Percentiles rank a stretch among this genome's conserved stretches.
These are phyloP conservation scores for Hypoxylon sp. DNA, from an alignment of 2,329 filamentous ascomycete species.

Conservation along the genomic window DNA sequence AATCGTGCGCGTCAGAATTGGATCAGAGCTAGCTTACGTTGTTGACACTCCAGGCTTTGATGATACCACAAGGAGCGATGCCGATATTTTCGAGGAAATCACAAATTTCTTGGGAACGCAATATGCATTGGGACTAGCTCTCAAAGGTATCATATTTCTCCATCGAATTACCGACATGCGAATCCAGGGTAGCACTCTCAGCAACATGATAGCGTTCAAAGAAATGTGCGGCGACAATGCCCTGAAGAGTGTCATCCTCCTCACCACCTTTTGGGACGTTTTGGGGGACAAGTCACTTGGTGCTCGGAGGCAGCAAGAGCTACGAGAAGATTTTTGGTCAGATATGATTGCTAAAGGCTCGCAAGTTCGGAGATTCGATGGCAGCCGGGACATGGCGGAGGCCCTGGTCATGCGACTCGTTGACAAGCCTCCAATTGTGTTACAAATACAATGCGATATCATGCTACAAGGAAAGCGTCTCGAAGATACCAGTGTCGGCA, in stretches of 20 bases:
- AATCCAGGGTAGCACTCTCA: conserved; percentile 43
- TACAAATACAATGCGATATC: conserved; percentile 6
- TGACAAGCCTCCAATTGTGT: not conserved
- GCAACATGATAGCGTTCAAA: conserved; percentile 49
- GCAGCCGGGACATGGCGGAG: conserved; percentile 2
- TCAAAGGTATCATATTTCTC: conserved; percentile 55
- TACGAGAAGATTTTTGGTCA: conserved; percentile 2
- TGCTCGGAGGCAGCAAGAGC: not conserved
- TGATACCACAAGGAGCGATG: conserved; percentile 51
- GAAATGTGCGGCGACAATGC: conserved; percentile 48
- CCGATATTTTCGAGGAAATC: conserved; percentile 53
- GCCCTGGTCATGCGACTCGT: conserved; percentile 2
- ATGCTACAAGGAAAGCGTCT: conserved; percentile 1
- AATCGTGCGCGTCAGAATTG: conserved; percentile 7
- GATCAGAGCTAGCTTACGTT: conserved; percentile 32
- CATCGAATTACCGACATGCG: conserved; percentile 53
- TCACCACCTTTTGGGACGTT: conserved; percentile 37
- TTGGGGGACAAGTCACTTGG: conserved; percentile 13
- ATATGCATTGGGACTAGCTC: conserved; percentile 46
- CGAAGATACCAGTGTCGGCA: not conserved
- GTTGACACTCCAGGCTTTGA: conserved; percentile 57
- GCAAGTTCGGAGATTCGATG: conserved; percentile 5
- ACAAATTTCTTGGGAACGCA: conserved; percentile 46
- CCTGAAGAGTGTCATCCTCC: conserved; percentile 34
- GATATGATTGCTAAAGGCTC: conserved; percentile 8